These are phyloP conservation scores for Phytophthora cajani DNA, from an alignment of 352 stramenopile species.

Conservation along the genomic window DNA sequence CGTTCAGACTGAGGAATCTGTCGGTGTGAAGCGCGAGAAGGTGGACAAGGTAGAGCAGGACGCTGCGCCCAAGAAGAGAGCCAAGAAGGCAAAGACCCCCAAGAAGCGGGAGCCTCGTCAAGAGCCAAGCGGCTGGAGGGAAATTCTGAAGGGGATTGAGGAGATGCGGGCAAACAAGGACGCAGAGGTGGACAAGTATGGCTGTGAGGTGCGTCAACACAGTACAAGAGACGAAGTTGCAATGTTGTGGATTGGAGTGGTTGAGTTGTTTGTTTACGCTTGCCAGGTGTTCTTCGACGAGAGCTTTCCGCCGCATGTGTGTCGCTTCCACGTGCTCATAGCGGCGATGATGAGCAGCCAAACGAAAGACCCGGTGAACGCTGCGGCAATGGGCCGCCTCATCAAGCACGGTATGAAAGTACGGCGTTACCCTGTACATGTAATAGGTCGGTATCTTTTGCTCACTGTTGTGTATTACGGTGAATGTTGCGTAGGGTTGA, in stretches of 20 bases:
- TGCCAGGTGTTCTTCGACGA: slow-evolving; percentile 51
- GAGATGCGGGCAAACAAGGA: slow-evolving; percentile 69
- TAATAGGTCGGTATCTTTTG: not conserved
- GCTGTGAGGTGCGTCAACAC: slow-evolving; percentile 54
- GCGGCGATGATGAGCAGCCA: slow-evolving; percentile 97
- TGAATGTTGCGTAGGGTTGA: slow-evolving; percentile 64
- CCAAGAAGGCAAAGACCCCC: slow-evolving; percentile 18
- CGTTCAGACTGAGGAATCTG: slow-evolving; percentile 11
- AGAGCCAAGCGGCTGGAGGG: slow-evolving; percentile 60
- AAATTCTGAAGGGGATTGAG: slow-evolving; percentile 66
- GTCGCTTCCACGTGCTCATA: slow-evolving; percentile 94
- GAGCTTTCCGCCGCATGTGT: slow-evolving; percentile 47
- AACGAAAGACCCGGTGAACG: slow-evolving; percentile 95
- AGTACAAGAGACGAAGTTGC: not conserved
- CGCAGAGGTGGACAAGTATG: slow-evolving; percentile 77
- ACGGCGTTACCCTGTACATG: not conserved
- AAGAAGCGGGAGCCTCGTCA: slow-evolving; percentile 34
- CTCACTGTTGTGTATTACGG: not conserved
- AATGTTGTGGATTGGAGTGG: not conserved
- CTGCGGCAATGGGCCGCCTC: slow-evolving; percentile 74
- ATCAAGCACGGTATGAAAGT: slow-evolving; percentile 49
- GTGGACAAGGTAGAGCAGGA: slow-evolving; percentile 20
- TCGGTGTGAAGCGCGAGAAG: slow-evolving; percentile 34
- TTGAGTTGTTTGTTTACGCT: not conserved
- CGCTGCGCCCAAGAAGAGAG: slow-evolving; percentile 21